Conservation (phyloP, 2,329 filamentous ascomycete genomes). For the Clonostachys rosea region DNA sequence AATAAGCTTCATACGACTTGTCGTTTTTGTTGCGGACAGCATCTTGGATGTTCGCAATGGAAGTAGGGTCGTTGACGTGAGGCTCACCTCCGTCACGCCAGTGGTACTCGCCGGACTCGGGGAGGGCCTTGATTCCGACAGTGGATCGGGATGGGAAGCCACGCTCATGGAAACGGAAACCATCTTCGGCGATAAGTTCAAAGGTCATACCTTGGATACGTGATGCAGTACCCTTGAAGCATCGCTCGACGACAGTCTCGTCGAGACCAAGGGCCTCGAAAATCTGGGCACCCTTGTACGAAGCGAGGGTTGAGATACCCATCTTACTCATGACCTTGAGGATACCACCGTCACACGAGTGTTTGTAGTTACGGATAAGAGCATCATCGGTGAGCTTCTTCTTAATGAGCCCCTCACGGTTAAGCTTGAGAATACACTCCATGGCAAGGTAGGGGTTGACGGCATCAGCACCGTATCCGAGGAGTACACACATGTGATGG, state of each 20-base stretch:
- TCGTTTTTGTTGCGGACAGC: slow-evolving; percentile 96
- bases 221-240: slow-evolving; percentile 90
- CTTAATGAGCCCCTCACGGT: slow-evolving; percentile 86
- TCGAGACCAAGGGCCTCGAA: slow-evolving; percentile 95
- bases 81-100: slow-evolving; percentile 96
- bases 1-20: slow-evolving; percentile 97
- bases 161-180: slow-evolving; percentile 90
- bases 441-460: slow-evolving; percentile 94
- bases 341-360: slow-evolving; percentile 93
- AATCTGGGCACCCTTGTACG: slow-evolving; percentile 97
- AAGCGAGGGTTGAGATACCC: slow-evolving; percentile 95
- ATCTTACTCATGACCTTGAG: slow-evolving; percentile 99
- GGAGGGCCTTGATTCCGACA: slow-evolving; percentile 70
- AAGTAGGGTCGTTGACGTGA: slow-evolving; percentile 90
- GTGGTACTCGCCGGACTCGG: slow-evolving; percentile 95
- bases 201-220: slow-evolving; percentile 94
- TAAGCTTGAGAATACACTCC: slow-evolving; percentile 96
- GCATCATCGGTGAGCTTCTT: slow-evolving; percentile 80
- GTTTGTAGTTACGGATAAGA: slow-evolving; percentile 93
- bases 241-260: slow-evolving; percentile 86
- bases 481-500: slow-evolving; percentile 97
- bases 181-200: slow-evolving; percentile 88
- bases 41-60: slow-evolving; percentile 96
- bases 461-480: slow-evolving; percentile 91
- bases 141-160: slow-evolving; percentile 82